Conservation (phyloP, 2,329 filamentous ascomycete genomes). For the Ceratocystis destructans region DNA sequence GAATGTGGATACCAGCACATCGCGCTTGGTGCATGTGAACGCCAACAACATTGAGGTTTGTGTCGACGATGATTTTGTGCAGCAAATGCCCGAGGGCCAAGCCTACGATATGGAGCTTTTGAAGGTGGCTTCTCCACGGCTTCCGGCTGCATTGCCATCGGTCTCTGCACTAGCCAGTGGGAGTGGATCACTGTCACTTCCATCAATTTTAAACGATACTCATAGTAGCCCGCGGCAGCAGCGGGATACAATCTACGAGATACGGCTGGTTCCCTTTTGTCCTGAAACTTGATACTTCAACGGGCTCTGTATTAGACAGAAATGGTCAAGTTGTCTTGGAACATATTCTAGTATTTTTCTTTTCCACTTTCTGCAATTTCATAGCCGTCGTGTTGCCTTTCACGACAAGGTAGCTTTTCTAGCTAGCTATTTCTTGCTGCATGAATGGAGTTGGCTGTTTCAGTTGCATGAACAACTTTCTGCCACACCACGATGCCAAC, state of each 20-base stretch:
- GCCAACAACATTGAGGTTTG: slow-evolving; percentile 66
- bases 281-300: not conserved
- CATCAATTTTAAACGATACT: slow-evolving; percentile 8
- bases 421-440: not conserved
- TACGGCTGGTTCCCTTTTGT: slow-evolving; percentile 8
- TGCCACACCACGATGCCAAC: not conserved
- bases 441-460: not conserved
- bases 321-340: too few relatives aligned
- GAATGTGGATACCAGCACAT: slow-evolving; percentile 59
- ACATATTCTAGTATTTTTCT: not conserved
- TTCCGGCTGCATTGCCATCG: slow-evolving; percentile 6
- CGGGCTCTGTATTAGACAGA: not conserved
- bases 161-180: slow-evolving; percentile 6
- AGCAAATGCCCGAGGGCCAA: slow-evolving; percentile 74
- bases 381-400: not conserved
- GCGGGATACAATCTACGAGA: slow-evolving; percentile 12
- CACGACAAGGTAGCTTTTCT: not conserved
- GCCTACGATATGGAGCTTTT: slow-evolving; percentile 33
- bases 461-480: not conserved
- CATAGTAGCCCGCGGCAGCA: not conserved
- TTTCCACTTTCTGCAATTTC: not conserved
- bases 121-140: not conserved
- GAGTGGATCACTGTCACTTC: slow-evolving; percentile 11
- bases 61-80: slow-evolving; percentile 80
- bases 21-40: slow-evolving; percentile 58